Conservation (phyloP, 805 yeast species). For the Saturnispora galanensis region DNA sequence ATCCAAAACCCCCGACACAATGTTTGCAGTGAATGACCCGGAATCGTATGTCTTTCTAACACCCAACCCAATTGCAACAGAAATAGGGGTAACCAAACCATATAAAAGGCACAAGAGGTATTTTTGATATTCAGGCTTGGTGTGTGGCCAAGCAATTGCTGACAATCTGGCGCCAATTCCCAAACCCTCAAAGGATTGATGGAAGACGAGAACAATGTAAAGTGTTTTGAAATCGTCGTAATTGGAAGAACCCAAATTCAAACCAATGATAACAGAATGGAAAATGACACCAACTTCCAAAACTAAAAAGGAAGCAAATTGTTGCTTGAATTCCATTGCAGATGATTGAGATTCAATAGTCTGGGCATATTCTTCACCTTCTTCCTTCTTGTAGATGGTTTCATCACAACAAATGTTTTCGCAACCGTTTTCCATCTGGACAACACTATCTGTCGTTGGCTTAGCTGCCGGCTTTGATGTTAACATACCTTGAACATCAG, state of each 20-base stretch:
- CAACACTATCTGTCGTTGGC: constrained; percentile 17
- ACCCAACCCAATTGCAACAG: constrained; percentile 68
- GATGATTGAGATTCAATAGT: constrained; percentile 8
- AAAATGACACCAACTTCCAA: constrained; percentile 68
- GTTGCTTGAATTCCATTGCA: constrained; percentile 9
- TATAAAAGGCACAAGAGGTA: constrained; percentile 43
- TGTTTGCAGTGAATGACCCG: constrained; percentile 42
- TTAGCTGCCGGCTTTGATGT: constrained; percentile 21
- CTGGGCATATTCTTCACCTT: constrained; percentile 2
- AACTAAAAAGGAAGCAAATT: constrained; percentile 14
- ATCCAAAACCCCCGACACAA: constrained; percentile 62
- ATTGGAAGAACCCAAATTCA: constrained; percentile 63
- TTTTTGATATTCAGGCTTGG: constrained; percentile 21
- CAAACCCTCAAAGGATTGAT: constrained; percentile 75
- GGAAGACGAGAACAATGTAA: constrained; percentile 54
- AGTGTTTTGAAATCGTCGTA: constrained; percentile 54
- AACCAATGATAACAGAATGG: constrained; percentile 73
- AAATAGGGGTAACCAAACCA: constrained; percentile 55
- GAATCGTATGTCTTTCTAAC: constrained; percentile 52
- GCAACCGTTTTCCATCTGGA: constrained; percentile 5
- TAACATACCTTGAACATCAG: constrained; percentile 17
- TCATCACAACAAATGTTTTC: constrained; percentile 6
- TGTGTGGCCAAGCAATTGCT: constrained; percentile 33
- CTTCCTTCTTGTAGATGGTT: neutral
- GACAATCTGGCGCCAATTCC: constrained; percentile 73